Percentiles rank a stretch among this genome's conserved stretches.
These are phyloP conservation scores for Aspergillus alliaceus DNA, from an alignment of 2,329 filamentous ascomycete species.

Conservation along the genomic window DNA sequence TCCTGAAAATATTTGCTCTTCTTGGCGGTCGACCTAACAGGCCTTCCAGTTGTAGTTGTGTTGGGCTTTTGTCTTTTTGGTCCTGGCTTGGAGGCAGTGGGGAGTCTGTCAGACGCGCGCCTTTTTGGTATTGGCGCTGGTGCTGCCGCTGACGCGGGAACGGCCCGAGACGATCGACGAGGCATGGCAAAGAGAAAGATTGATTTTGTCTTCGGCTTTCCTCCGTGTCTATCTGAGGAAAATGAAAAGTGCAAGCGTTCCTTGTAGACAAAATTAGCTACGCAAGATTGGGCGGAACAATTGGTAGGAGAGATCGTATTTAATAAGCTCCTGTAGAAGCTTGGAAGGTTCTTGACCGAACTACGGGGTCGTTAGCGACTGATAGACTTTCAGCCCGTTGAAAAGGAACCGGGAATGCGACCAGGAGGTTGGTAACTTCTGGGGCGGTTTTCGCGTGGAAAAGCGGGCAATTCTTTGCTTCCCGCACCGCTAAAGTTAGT, in stretches of 20 bases:
- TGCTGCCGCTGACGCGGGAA: constrained; percentile 31
- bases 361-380: constrained; percentile 14
- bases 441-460: constrained; percentile 26
- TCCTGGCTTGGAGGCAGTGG: constrained; percentile 25
- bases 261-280: constrained; percentile 11
- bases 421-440: constrained; percentile 29
- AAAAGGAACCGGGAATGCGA: constrained; percentile 18
- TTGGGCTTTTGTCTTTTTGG: constrained; percentile 35
- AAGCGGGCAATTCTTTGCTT: constrained; percentile 19
- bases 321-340: constrained; percentile 6
- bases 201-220: background rate
- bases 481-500: constrained; percentile 21
- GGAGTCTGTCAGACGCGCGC: constrained; percentile 34
- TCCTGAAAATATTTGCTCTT: constrained; percentile 55
- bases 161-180: constrained; percentile 40
- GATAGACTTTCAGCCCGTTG: constrained; percentile 21
- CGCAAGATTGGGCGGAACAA: background rate
- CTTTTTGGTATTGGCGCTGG: constrained; percentile 32
- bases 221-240: background rate
- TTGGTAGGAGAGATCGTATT: constrained; percentile 1
- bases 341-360: constrained; percentile 8
- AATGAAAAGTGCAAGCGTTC: background rate
- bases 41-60: constrained; percentile 13
- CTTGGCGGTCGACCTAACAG: constrained; percentile 41
- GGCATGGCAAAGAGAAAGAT: constrained; percentile 28